Conservation (phyloP, 2,329 filamentous ascomycete genomes). For the Clarireedia sp. region DNA sequence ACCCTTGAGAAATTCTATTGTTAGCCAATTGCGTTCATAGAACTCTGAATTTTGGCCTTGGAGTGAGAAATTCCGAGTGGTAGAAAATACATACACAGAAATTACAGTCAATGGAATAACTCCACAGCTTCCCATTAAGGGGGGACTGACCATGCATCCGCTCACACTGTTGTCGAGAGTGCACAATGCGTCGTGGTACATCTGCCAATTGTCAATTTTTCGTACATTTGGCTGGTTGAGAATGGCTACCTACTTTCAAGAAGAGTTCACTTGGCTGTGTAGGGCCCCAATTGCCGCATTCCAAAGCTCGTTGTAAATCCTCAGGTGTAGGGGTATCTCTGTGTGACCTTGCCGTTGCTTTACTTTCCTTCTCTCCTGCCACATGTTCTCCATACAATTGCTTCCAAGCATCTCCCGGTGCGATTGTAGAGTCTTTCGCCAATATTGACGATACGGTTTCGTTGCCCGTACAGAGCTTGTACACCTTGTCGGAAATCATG, state of each 20-base stretch:
- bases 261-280: constrained; percentile 60
- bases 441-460: constrained; percentile 52
- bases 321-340: constrained; percentile 26
- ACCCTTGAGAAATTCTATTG: constrained; percentile 34
- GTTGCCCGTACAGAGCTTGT: constrained; percentile 42
- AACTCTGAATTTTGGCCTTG: background rate
- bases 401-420: constrained; percentile 47
- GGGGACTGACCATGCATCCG: constrained; percentile 45
- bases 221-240: background rate
- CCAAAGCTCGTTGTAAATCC: constrained; percentile 44
- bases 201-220: constrained; percentile 14
- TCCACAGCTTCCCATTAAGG: constrained; percentile 53
- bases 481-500: constrained; percentile 40
- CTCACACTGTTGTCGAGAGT: constrained; percentile 28
- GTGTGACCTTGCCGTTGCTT: constrained; percentile 16
- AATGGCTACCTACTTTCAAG: constrained; percentile 38
- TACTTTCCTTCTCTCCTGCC: constrained; percentile 17
- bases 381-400: constrained; percentile 40
- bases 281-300: constrained; percentile 61
- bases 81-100: constrained; percentile 37
- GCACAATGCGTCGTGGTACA: constrained; percentile 25
- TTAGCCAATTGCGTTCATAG: background rate
- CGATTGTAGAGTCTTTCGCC: constrained; percentile 43
- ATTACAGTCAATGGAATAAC: constrained; percentile 62
- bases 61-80: background rate